Evolutionary conservation across 768 basidiomycete genomes (phyloP).

Genomic region (Lactarius tabidus): DNA sequence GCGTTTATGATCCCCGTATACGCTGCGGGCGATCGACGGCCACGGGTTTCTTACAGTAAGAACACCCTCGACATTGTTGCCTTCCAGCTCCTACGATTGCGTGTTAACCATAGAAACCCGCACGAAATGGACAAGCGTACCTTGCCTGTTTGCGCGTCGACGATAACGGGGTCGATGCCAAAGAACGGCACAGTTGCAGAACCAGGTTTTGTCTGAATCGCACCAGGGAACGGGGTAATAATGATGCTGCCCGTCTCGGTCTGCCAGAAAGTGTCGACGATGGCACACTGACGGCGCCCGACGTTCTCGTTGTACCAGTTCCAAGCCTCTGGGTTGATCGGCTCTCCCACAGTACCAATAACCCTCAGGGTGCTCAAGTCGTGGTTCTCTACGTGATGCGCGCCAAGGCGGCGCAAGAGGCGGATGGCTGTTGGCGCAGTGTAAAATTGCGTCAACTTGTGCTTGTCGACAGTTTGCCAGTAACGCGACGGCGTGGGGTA

Average conservation of each 20-base stretch:
- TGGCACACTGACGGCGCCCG: conserved; percentile 80
- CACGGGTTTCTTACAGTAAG: conserved; percentile 83
- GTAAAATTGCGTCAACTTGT: conserved; percentile 96
- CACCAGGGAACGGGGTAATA: conserved; percentile 93
- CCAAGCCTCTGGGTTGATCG: conserved; percentile 99
- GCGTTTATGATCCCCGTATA: conserved; percentile 89
- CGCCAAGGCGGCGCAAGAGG: conserved; percentile 79
- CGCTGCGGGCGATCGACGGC: conserved; percentile 93
- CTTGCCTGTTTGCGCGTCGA: conserved; percentile 80
- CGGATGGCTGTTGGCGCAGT: conserved; percentile 94
- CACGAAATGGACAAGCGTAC: conserved; percentile 31
- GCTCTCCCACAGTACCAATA: conserved; percentile 92
- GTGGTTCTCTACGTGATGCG: conserved; percentile 77
- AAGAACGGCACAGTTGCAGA: conserved; percentile 98
- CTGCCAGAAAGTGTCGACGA: conserved; percentile 97
- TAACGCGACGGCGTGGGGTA: conserved; percentile 96
- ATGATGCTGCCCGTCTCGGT: conserved; percentile 98
- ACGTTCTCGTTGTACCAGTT: conserved; percentile 98
- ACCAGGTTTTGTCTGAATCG: conserved; percentile 93
- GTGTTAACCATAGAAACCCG: not conserved
- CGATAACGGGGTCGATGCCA: conserved; percentile 82
- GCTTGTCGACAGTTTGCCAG: conserved; percentile 93
- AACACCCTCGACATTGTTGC: conserved; percentile 87
- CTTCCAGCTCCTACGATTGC: conserved; percentile 52
- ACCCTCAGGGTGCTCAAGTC: conserved; percentile 83